phyloP scores from a whole-genome alignment of 345 rosid genomes.

The Bruguiera parviflora region DNA sequence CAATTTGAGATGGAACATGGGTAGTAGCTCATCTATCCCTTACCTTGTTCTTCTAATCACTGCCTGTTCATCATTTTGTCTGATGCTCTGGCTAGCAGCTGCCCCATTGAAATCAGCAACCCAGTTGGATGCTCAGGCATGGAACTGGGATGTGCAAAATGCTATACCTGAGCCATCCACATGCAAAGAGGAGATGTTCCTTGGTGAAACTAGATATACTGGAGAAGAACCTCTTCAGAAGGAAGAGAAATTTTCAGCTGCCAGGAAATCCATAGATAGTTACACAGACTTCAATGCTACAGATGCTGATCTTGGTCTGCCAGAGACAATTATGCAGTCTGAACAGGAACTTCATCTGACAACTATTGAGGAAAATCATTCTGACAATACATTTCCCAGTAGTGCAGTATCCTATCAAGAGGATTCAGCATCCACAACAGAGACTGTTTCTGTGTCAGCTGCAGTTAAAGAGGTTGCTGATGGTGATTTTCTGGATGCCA shows the following conservation, averaged over 20 bases:
- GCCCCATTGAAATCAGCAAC: conserved; percentile 83
- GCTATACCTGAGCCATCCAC: conserved; percentile 32
- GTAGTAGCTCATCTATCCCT: conserved; percentile 46
- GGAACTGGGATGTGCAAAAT: conserved; percentile 52
- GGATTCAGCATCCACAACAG: conserved; percentile 18
- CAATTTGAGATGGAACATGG: conserved; percentile 70
- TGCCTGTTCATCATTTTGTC: conserved; percentile 61
- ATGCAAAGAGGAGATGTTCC: conserved; percentile 39
- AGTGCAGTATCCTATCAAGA: conserved; percentile 21
- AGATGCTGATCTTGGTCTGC: conserved; percentile 49
- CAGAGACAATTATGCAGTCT: conserved; percentile 50
- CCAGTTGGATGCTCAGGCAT: conserved; percentile 43
- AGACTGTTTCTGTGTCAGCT: conserved; percentile 17
- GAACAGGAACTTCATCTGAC: conserved; percentile 45
- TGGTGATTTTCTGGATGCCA: conserved; percentile 35
- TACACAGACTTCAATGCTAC: conserved; percentile 35
- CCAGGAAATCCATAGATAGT: conserved; percentile 33
- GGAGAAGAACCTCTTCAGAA: conserved; percentile 26
- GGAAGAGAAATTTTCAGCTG: conserved; percentile 31
- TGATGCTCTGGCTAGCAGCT: conserved; percentile 87
- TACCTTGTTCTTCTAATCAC: conserved; percentile 56
- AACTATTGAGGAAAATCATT: conserved; percentile 39
- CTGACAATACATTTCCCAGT: conserved; percentile 30
- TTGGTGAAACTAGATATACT: conserved; percentile 30
- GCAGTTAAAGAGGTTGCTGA: conserved; percentile 36